Evolutionary conservation across 192 early-diverging fungal genomes (phyloP), one percentile per base, ranked within the genome.

Genomic region (Linderina pennispora): DNA sequence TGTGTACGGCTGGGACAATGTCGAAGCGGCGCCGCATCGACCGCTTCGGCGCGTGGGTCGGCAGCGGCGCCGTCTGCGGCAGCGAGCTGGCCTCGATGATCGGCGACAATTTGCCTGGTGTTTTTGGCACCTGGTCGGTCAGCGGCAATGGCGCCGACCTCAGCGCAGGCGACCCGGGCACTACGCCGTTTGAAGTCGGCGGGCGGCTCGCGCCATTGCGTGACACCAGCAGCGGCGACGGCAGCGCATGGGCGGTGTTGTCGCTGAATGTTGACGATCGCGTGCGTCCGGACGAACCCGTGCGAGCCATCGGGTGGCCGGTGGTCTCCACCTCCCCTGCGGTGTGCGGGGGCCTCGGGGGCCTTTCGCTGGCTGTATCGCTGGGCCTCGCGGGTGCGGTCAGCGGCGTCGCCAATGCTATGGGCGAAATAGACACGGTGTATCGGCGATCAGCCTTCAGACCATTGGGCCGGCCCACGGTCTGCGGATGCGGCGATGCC

Each of bases 11-110:
- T 4, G 3, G 25, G n/a, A 35, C 58, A 4, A 51, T 45, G 31
- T 65, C 69, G 22, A 50, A 73, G 38, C 62, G 45, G 35, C 50
- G 44, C 14, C 69, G 69, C 17, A 62, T 31, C 18, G 68, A 45
- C 9, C 45, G 41, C 18, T 7, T 18, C 21, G 21, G 38, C 16
- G 17, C 7, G 6, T 8, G 17, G 5, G 21, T 40, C 21, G 6
- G 8, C 6, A 22, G 38, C 21, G n/a, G 38, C 16, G 21, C 6
- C 16, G 38, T 5, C 16, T 40, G 38, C 21, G 38, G 38, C n/a
- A 8, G 38, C 16, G 21, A 14, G 6, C 21, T 20, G 4, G 6
- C n/a, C 7, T 14, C 8, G 21, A 5, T 20, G 21, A 14, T 14
- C 21, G 4, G 16, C 4, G 21, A 8, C 38, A 8, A 8, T 8